Evolutionary conservation across 805 yeast genomes (phyloP).

Genomic region (Kazachstania viticola): DNA sequence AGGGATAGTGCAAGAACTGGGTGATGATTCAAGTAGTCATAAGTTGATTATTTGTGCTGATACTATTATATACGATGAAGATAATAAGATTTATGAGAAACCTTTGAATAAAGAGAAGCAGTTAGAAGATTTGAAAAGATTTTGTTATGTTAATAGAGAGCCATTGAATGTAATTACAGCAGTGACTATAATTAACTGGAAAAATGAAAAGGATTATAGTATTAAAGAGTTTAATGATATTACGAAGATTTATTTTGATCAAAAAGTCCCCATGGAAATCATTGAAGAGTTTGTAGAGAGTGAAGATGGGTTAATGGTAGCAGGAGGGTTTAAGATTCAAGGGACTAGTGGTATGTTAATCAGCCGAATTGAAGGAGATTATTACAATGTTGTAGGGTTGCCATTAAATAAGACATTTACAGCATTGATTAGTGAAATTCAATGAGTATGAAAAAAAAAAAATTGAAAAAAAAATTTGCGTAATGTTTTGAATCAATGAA

Average conservation of each 20-base stretch:
- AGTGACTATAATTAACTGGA: constrained; percentile 33
- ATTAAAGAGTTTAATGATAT: constrained; percentile 29
- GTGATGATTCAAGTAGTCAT: constrained; percentile 12
- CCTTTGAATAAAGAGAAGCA: constrained; percentile 50
- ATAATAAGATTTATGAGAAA: constrained; percentile 62
- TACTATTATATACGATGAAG: constrained; percentile 52
- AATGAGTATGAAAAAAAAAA: too few relatives aligned
- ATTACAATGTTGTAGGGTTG: constrained; percentile 75
- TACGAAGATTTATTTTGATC: constrained; percentile 33
- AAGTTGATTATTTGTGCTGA: constrained; percentile 56
- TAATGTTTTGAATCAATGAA: too few relatives aligned
- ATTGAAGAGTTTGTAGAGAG: constrained; percentile 51
- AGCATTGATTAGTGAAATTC: too few relatives aligned
- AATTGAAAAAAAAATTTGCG: background rate
- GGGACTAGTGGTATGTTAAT: constrained; percentile 59
- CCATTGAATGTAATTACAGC: constrained; percentile 46
- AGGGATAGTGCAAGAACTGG: constrained; percentile 43
- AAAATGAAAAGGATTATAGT: background rate
- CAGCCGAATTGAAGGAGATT: constrained; percentile 62
- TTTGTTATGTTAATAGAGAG: constrained; percentile 33
- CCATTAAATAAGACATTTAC: constrained; percentile 50
- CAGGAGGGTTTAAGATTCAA: constrained; percentile 89
- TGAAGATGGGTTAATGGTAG: constrained; percentile 70
- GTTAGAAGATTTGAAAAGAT: constrained; percentile 35
- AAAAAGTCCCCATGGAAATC: constrained; percentile 39